Percentiles rank a stretch among this genome's conserved stretches.
Conservation (phyloP, 768 basidiomycete species). For the Lepiota brunneoincarnata region DNA sequence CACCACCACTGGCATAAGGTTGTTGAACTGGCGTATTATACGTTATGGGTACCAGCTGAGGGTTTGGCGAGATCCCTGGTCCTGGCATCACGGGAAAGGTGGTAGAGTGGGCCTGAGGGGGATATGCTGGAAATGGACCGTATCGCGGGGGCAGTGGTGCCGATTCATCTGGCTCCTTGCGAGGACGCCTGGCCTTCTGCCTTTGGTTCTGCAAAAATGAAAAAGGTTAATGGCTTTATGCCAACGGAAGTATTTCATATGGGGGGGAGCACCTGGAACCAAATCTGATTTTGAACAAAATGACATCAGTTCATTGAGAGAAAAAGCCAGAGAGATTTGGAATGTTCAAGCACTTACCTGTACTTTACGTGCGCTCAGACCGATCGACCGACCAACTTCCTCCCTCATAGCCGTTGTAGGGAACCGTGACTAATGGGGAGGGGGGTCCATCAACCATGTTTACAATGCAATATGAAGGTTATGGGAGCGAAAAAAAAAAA, state of each 20-base stretch:
- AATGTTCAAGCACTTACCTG: constrained; percentile 54
- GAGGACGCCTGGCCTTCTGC: constrained; percentile 81
- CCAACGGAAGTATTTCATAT: constrained; percentile 15
- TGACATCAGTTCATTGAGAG: constrained; percentile 14
- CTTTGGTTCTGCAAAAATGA: constrained; percentile 66
- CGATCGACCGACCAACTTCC: constrained; percentile 83
- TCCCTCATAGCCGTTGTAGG: constrained; percentile 86
- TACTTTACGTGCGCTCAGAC: constrained; percentile 87
- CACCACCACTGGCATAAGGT: constrained; percentile 14
- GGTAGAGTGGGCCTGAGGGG: constrained; percentile 4
- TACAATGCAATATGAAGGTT: background rate
- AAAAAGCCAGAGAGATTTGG: background rate
- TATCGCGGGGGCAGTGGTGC: constrained; percentile 57
- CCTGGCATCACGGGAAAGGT: constrained; percentile 10
- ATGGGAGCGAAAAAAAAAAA: background rate
- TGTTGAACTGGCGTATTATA: constrained; percentile 13
- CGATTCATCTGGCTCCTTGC: constrained; percentile 54
- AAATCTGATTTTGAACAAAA: constrained; percentile 60
- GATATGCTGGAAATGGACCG: constrained; percentile 49
- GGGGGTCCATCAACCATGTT: background rate
- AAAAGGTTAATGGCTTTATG: constrained; percentile 20
- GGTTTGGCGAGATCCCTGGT: constrained; percentile 3
- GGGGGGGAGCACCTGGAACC: constrained; percentile 68
- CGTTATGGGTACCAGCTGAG: constrained; percentile 4
- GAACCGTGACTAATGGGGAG: constrained; percentile 67